These are phyloP conservation scores for Fusarium camptoceras DNA, from an alignment of 2,329 filamentous ascomycete species.

Conservation along the genomic window DNA sequence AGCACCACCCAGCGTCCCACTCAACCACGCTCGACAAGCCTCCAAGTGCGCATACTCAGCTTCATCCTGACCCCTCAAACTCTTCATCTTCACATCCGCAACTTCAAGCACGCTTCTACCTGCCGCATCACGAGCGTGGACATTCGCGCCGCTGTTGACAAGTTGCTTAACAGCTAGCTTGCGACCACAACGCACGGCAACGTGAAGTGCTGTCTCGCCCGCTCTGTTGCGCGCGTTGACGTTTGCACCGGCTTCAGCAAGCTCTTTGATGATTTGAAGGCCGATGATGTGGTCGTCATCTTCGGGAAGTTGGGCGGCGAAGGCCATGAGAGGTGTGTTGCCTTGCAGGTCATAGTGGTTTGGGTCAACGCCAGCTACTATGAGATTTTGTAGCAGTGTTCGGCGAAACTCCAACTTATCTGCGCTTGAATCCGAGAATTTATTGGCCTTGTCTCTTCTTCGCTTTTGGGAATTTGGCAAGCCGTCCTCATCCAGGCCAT, in stretches of 20 bases:
- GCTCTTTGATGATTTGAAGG: conserved; percentile 58
- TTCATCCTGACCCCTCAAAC: conserved; percentile 46
- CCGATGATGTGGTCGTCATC: conserved; percentile 63
- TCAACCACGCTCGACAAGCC: conserved; percentile 60
- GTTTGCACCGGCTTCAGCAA: conserved; percentile 58
- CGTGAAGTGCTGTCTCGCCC: conserved; percentile 67
- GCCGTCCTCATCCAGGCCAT: conserved; percentile 29
- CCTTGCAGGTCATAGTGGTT: conserved; percentile 66
- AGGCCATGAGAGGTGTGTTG: conserved; percentile 67
- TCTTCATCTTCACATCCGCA: conserved; percentile 55
- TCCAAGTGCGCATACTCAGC: conserved; percentile 57
- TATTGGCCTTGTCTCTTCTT: conserved; percentile 18
- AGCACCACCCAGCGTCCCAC: conserved; percentile 51
- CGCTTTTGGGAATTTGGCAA: conserved; percentile 22
- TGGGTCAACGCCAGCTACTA: conserved; percentile 57
- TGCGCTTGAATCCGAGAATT: conserved; percentile 51
- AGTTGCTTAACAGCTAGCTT: conserved; percentile 64
- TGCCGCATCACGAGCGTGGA: conserved; percentile 59
- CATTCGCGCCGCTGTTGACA: conserved; percentile 60
- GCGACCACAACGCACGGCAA: conserved; percentile 64
- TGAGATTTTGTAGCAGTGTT: conserved; percentile 46
- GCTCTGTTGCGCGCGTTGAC: conserved; percentile 64
- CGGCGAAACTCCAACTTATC: conserved; percentile 48
- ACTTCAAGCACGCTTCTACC: conserved; percentile 61
- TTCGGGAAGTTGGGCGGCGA: conserved; percentile 62